Evolutionary conservation across 2,329 filamentous ascomycete species (phyloP), one percentile per base, ranked within the genome.

Genomic region (Penicillium sclerotiorum): DNA sequence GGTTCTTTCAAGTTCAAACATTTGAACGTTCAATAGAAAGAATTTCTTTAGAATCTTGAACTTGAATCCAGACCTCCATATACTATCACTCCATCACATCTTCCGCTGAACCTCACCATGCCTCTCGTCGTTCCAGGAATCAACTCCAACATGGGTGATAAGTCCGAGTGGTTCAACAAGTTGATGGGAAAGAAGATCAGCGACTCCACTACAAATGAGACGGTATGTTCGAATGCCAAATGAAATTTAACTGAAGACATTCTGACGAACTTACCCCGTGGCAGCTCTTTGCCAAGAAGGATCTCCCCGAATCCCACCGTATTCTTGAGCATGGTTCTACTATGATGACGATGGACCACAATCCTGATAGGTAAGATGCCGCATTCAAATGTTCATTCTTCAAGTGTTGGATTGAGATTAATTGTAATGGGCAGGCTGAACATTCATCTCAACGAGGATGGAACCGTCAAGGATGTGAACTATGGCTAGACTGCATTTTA

Each of bases 111-210:
- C 6, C 30, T 25, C 50, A 67, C 13, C 33, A 78, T 78, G 76
- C 76, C 76, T 62, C 74, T 78, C 47, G 72, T 78, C 49, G 67
- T 77, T 28, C 74, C 75, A 17, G 69, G 72, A 43, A 63, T 77
- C 58, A 73, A 64, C 60, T 62, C 63, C 37, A 55, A 56, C 25
- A 51, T 62, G 42, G 63, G 62, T 30, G 63, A 69, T 45, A 68
- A 68, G 60, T 62, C 65, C 23, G 68, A 73, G 44, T 78, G 76
- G 76, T 62, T 67, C 43, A 66, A 61, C 38, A 77, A 77, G 60
- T 65, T 78, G 25, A 65, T 73, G 39, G 75, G 76, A 44, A 78
- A 78, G 67, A 76, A 69, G 45, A 64, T 78, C 33, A 67, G 67
- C 30, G 71, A 76, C 1, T 53, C 58, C 2, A 53, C 59, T 4